Evolutionary conservation across 2,329 filamentous ascomycete genomes (phyloP).

Genomic region (Fusarium verrucosum): DNA sequence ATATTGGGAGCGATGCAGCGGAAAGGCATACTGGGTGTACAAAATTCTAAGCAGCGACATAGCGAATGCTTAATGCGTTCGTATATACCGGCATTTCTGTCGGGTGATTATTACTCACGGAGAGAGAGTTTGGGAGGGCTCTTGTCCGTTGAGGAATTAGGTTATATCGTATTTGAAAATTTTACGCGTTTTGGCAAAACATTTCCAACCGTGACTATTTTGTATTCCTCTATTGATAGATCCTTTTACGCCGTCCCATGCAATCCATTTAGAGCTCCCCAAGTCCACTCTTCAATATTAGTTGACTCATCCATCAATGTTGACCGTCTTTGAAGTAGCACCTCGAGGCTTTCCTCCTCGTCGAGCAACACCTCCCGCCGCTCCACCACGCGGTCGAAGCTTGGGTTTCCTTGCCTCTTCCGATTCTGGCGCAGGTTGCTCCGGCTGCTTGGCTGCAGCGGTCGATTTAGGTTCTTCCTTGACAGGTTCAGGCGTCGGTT

Average conservation of each 20-base stretch:
- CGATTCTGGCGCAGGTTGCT: conserved; percentile 19
- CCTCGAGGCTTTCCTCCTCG: conserved; percentile 45
- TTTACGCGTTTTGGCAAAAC: conserved; percentile 34
- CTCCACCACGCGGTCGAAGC: conserved; percentile 41
- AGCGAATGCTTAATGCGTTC: conserved; percentile 30
- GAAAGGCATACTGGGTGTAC: conserved; percentile 36
- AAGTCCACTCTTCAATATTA: background rate
- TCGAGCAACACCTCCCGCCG: conserved; percentile 37
- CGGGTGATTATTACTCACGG: conserved; percentile 25
- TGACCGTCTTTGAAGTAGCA: conserved; percentile 34
- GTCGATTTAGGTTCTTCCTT: conserved; percentile 45
- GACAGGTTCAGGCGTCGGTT: conserved; percentile 43
- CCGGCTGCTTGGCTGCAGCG: conserved; percentile 27
- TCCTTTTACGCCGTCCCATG: conserved; percentile 39
- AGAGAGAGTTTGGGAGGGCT: conserved; percentile 27
- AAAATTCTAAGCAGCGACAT: conserved; percentile 28
- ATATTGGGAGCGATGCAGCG: conserved; percentile 28
- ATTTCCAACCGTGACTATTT: background rate
- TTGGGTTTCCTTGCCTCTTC: conserved; percentile 46
- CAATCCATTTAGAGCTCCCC: conserved; percentile 18
- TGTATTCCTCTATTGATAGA: conserved; percentile 6
- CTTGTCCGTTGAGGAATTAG: conserved; percentile 24
- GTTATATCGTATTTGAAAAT: conserved; percentile 38
- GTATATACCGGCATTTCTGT: conserved; percentile 34
- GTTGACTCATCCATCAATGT: conserved; percentile 4